Evolutionary conservation across 2,329 filamentous ascomycete genomes (phyloP).

Genomic region (Stenocarpella maydis): DNA sequence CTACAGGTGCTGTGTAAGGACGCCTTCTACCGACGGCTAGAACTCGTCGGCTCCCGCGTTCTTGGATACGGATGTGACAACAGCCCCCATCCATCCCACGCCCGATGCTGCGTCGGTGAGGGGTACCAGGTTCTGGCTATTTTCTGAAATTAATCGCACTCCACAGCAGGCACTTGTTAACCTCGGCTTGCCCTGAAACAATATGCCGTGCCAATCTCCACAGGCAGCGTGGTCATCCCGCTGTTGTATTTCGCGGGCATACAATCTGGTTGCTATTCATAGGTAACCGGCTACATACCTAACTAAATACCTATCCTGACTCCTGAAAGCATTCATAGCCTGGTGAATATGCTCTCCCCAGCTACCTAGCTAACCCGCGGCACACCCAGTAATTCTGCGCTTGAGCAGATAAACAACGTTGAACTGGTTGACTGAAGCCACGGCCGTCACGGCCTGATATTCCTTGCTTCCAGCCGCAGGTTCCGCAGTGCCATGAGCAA

Average conservation of each 20-base stretch:
- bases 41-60: background rate
- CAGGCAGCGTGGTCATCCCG: too few relatives aligned
- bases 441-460: too few relatives aligned
- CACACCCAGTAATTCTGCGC: background rate
- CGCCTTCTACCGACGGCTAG: background rate
- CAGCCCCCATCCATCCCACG: background rate
- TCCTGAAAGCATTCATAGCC: background rate
- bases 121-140: constrained; percentile 3
- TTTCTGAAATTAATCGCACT: background rate
- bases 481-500: too few relatives aligned
- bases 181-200: background rate
- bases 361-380: too few relatives aligned
- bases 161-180: background rate
- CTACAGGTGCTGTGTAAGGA: background rate
- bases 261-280: too few relatives aligned
- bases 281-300: too few relatives aligned
- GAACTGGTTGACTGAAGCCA: too few relatives aligned
- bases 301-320: too few relatives aligned
- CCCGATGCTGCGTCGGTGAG: constrained; percentile 3
- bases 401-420: background rate
- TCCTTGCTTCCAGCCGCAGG: too few relatives aligned
- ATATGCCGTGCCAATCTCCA: background rate
- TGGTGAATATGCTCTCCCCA: background rate
- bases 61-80: background rate
- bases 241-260: background rate